Evolutionary conservation across 129 eudicot species (phyloP), one percentile per base, ranked within the genome.

Genomic region (Flaveria ramosissima): DNA sequence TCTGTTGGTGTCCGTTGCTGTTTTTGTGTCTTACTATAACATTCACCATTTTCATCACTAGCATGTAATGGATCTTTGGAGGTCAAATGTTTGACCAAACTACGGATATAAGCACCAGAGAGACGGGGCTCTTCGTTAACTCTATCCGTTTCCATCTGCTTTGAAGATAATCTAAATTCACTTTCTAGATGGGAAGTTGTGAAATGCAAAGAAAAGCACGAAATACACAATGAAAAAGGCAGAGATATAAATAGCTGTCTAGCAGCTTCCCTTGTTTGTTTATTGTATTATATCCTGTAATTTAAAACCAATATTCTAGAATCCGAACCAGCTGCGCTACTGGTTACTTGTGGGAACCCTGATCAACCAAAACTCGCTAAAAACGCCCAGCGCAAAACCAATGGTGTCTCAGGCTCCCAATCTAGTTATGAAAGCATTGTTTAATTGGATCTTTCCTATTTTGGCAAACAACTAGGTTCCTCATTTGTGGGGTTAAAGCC

Each of bases 171-270:
- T 82, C 52, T 0, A 75, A 41, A 51, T 68, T 62, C 24, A 64
- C 16, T 53, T 23, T 68, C 45, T 62, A 73, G 11, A 55, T 56
- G 41, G 48, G 17, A 72, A 32, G 11, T 71, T 27, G 15, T 48
- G 48, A 39, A 36, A 48, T 16, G 17, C 9, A 43, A 50, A 6
- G 39, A 60, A 10, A 16, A 53, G 24, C 9, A n/a, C 1, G 85
- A 83, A 67, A 62, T 75, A 72, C 65, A 79, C 82, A 79, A 77
- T 23, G 84, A 14, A 71, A 78, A 51, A 70, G 69, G 81, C 78
- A 86, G 78, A 77, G 84, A 83, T 88, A 91, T 91, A 91, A 88
- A 91, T 88, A 91, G 91, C 79, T 84, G 89, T 83, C 55, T 78
- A 67, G 51, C 85, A 52, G 87, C 55, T 69, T 73, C 68, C 75